These are phyloP conservation scores for Dendrothele bispora DNA, from an alignment of 768 basidiomycete species.

Conservation along the genomic window DNA sequence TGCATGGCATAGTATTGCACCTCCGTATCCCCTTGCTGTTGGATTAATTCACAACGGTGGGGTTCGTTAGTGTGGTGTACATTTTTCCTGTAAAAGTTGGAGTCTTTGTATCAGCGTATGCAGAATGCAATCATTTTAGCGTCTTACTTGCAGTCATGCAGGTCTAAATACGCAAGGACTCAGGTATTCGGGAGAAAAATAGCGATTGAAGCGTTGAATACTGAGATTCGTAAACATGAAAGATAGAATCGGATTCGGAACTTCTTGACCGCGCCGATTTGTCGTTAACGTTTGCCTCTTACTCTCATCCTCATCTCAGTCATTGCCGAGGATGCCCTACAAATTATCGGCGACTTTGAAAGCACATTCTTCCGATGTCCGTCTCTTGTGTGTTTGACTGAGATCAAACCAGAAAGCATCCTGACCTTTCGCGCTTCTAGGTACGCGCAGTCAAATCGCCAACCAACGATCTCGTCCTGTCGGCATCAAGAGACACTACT, in stretches of 20 bases:
- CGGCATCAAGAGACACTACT: slow-evolving; percentile 89
- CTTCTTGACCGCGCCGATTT: too few relatives aligned
- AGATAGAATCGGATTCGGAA: slow-evolving; percentile 6
- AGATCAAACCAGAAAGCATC: too few relatives aligned
- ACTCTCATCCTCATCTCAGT: slow-evolving; percentile 11
- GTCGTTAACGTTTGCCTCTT: slow-evolving; percentile 3
- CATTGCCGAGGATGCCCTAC: slow-evolving; percentile 53
- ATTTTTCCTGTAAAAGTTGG: slow-evolving; percentile 42
- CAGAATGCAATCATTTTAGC: slow-evolving; percentile 7
- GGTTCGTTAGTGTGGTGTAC: slow-evolving; percentile 89
- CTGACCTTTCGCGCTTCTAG: slow-evolving; percentile 38
- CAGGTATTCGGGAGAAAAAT: too few relatives aligned
- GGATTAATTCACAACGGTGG: slow-evolving; percentile 49
- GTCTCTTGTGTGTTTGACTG: slow-evolving; percentile 31
- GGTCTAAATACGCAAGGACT: too few relatives aligned
- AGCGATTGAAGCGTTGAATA: too few relatives aligned
- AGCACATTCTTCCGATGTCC: slow-evolving; percentile 74
- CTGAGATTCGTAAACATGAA: slow-evolving; percentile 5
- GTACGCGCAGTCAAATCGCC: slow-evolving; percentile 83
- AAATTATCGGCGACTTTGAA: slow-evolving; percentile 73
- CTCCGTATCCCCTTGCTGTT: slow-evolving; percentile 84
- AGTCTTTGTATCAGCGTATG: slow-evolving; percentile 8
- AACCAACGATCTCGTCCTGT: slow-evolving; percentile 75
- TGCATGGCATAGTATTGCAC: slow-evolving; percentile 85
- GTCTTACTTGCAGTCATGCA: too few relatives aligned